A percentile compares a stretch with the other conserved stretches of the same genome.
Evolutionary conservation across 2,329 filamentous ascomycete species (phyloP).

Genomic region (Sarocladium kiliense): DNA sequence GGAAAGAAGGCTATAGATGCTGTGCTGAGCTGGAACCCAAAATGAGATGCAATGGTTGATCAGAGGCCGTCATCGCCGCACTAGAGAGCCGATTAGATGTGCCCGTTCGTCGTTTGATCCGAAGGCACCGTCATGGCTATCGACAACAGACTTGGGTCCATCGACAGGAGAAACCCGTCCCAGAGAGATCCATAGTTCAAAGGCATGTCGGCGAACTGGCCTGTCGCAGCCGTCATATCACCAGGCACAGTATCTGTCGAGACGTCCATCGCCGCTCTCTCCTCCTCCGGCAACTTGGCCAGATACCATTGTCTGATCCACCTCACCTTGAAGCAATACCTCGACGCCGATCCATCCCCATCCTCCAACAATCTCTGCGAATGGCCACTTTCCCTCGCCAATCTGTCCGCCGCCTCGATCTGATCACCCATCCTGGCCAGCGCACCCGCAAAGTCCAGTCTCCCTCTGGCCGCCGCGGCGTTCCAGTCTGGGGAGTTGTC

Average conservation of each 20-base stretch:
- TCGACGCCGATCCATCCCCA: slow-evolving; percentile 23
- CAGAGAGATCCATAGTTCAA: neutral
- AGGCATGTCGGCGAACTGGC: neutral
- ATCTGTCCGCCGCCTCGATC: slow-evolving; percentile 25
- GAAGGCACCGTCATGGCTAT: neutral
- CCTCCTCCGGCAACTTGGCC: slow-evolving; percentile 15
- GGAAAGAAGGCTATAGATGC: slow-evolving; percentile 36
- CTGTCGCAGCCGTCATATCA: neutral
- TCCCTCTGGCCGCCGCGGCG: slow-evolving; percentile 22
- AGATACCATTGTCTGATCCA: slow-evolving; percentile 37
- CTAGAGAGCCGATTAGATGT: too few relatives aligned
- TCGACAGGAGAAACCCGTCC: slow-evolving; percentile 2
- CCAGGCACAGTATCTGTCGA: neutral
- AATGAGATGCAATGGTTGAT: too few relatives aligned
- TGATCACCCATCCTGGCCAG: slow-evolving; percentile 22
- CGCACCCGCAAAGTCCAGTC: slow-evolving; percentile 26
- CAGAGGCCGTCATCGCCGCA: too few relatives aligned
- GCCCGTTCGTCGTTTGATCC: neutral
- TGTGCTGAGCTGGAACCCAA: slow-evolving; percentile 35
- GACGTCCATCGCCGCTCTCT: slow-evolving; percentile 9
- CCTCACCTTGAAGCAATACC: slow-evolving; percentile 28
- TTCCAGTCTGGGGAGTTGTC: slow-evolving; percentile 32
- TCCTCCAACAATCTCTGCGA: slow-evolving; percentile 23
- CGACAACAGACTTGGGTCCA: neutral
- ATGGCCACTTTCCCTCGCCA: slow-evolving; percentile 17